These are phyloP conservation scores for Gossypium rotundifolium DNA, from an alignment of 345 rosid species.

Conservation along the genomic window DNA sequence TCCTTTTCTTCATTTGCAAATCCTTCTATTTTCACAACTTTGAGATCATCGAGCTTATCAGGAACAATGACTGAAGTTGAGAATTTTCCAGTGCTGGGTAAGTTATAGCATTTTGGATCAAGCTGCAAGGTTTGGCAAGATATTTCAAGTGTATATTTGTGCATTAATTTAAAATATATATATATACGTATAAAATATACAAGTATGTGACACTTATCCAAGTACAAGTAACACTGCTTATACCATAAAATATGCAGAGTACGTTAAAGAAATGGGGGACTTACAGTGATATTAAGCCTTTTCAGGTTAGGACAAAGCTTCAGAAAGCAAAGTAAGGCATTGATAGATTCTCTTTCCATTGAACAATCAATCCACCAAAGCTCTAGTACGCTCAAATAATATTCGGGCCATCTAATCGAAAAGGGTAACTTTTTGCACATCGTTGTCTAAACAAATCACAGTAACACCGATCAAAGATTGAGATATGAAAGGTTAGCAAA, in stretches of 20 bases:
- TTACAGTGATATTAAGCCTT: not conserved
- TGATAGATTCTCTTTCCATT: too few species aligned
- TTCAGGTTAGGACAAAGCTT: too few species aligned
- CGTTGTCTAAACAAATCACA: too few species aligned
- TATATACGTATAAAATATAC: too few species aligned
- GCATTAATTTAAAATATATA: too few species aligned
- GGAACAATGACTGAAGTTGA: not conserved
- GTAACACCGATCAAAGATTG: too few species aligned
- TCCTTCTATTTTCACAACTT: conserved; percentile 7
- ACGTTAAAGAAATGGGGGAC: not conserved
- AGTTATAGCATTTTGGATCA: conserved; percentile 5
- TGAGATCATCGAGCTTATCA: not conserved
- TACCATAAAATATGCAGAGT: not conserved
- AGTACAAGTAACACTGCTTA: too few species aligned
- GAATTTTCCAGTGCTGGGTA: not conserved
- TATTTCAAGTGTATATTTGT: too few species aligned
- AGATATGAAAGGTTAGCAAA: too few species aligned
- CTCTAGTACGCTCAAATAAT: not conserved
- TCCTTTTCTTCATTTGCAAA: not conserved
- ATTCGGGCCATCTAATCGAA: not conserved
- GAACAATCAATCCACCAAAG: not conserved
- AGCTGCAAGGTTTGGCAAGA: not conserved
- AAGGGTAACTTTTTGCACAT: not conserved
- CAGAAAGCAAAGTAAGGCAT: too few species aligned
- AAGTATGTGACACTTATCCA: too few species aligned